Evolutionary conservation across 495 filamentous ascomycete genomes (phyloP), one percentile per base, ranked within the genome.

Genomic region (Trichoderma orchidacearum): DNA sequence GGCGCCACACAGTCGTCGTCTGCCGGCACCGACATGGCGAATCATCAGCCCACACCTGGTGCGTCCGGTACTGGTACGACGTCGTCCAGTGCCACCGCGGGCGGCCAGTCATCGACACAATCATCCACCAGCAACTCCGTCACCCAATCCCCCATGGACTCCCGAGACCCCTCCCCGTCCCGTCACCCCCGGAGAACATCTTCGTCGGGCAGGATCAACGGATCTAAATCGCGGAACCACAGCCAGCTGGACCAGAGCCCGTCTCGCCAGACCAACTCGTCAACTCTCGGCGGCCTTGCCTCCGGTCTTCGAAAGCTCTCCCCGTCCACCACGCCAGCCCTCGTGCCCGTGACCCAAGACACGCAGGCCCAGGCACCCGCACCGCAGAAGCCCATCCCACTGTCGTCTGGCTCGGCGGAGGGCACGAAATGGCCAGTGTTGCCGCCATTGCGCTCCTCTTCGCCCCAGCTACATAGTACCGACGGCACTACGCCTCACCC

Each of bases 181-280:
- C 61, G 70, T 51, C 64, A 62, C 25, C 41, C 63, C n/a, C 55
- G 61, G 13, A 66, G 67, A 38, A 30, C 60, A 7, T 58, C 17
- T 29, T 31, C 57, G 6, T 27, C 45, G 41, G 17, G 28, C 29
- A 48, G 29, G 48, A 18, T 34, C 31, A 52, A 25, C 45, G 60
- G 68, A 17, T 68, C 66, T 51, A 74, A 79, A 59, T 85, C 86
- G 53, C 80, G 85, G 61, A 89, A 87, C 70, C 84, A 81, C 66
- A 78, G 72, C 57, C 75, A 77, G 56, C 79, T 84, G 58, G 87
- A 91, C 55, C 70, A 75, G 34, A 90, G 84, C 61, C 88, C 88
- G 1, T 73, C 72, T 56, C 78, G 86, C 62, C 69, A 71, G 18
- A 64, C 73, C 58, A 77, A 70, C n/a, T n/a, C n/a, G 64, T 71